A percentile compares a stretch with the other conserved stretches of the same genome.
Conservation (phyloP, 768 basidiomycete genomes). For the Phlebiopsis flavidoalba region DNA sequence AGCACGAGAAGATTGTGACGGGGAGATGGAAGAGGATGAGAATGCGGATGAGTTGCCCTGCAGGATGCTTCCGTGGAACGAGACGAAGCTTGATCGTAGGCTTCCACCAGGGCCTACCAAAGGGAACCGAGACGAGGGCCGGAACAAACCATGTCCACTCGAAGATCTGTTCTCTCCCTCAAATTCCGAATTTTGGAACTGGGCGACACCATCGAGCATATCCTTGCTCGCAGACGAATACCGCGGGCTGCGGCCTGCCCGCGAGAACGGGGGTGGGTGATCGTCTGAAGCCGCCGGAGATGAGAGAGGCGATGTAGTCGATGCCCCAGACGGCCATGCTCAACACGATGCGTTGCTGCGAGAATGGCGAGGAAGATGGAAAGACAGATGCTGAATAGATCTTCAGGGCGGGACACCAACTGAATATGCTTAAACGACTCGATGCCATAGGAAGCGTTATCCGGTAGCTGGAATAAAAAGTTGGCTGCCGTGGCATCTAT, state of each 20-base stretch:
- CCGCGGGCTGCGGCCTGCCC: conserved; percentile 35
- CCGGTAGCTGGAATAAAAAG: conserved; percentile 65
- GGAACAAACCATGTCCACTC: conserved; percentile 36
- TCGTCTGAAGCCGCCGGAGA: conserved; percentile 24
- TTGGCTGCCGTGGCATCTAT: conserved; percentile 67
- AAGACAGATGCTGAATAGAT: conserved; percentile 81
- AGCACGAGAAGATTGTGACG: conserved; percentile 86
- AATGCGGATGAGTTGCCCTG: conserved; percentile 89
- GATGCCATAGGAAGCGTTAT: conserved; percentile 61
- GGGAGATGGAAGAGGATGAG: conserved; percentile 93
- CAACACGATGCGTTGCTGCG: conserved; percentile 61
- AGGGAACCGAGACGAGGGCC: conserved; percentile 32
- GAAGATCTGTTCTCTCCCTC: conserved; percentile 47
- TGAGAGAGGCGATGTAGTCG: conserved; percentile 47
- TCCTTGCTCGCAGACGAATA: conserved; percentile 49
- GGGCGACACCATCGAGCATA: conserved; percentile 31
- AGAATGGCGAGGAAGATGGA: conserved; percentile 77
- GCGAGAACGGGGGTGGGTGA: conserved; percentile 25
- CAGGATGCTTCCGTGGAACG: conserved; percentile 76
- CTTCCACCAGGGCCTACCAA: conserved; percentile 40
- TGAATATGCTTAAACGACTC: conserved; percentile 79
- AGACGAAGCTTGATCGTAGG: conserved; percentile 58
- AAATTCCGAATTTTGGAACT: conserved; percentile 30
- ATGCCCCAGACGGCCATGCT: conserved; percentile 70
- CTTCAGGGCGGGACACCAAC: conserved; percentile 70